Percentiles rank a stretch among this genome's conserved stretches.
Evolutionary conservation across 805 yeast species (phyloP).

Genomic region (Saturnispora halmiae): DNA sequence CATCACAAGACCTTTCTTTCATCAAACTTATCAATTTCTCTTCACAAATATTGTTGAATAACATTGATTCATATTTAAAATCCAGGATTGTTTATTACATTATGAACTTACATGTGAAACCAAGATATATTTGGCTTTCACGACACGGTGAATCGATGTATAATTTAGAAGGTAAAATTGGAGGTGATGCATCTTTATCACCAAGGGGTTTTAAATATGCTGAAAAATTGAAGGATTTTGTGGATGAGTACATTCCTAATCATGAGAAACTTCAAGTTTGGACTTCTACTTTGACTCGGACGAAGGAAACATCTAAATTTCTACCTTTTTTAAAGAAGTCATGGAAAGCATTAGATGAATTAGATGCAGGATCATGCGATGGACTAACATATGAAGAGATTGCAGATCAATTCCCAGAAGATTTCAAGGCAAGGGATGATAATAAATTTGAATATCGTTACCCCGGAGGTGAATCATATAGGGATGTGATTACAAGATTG

Average conservation of each 20-base stretch:
- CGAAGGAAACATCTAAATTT: conserved; percentile 84
- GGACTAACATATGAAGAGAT: conserved; percentile 95
- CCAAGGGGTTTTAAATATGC: conserved; percentile 83
- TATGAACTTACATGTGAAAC: conserved; percentile 90
- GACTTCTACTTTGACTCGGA: conserved; percentile 88
- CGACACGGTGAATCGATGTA: conserved; percentile 94
- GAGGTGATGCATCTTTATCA: conserved; percentile 85
- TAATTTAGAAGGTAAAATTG: conserved; percentile 89
- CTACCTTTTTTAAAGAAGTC: conserved; percentile 74
- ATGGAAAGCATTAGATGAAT: conserved; percentile 96
- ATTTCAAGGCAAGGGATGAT: conserved; percentile 90
- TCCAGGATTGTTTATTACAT: conserved; percentile 90
- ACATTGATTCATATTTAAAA: conserved; percentile 80
- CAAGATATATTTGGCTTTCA: conserved; percentile 86
- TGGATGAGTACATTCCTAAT: conserved; percentile 53
- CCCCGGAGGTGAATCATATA: conserved; percentile 94
- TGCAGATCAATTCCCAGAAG: conserved; percentile 79
- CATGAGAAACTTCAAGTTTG: conserved; percentile 74
- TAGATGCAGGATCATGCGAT: conserved; percentile 96
- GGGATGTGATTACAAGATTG: conserved; percentile 87
- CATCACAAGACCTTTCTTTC: conserved; percentile 63
- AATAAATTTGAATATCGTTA: conserved; percentile 93
- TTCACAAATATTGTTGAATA: conserved; percentile 79
- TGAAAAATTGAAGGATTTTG: conserved; percentile 66
- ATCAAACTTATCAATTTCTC: conserved; percentile 83